Evolutionary conservation across 2,329 filamentous ascomycete genomes (phyloP).

Genomic region (Dendrostoma leiphaemia): DNA sequence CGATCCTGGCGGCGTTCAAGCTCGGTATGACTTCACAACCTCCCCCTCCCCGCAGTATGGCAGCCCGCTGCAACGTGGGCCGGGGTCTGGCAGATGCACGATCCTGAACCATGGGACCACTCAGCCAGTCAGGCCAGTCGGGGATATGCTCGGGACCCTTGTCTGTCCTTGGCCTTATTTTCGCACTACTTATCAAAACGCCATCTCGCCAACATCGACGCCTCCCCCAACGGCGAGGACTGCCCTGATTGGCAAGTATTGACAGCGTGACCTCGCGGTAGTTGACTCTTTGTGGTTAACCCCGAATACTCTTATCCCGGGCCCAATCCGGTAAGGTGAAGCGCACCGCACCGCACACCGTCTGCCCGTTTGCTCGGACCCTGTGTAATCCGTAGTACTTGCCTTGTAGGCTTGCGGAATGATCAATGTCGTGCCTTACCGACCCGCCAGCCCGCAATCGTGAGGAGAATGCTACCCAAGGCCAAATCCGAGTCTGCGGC

Average conservation of each 20-base stretch:
- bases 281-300: neutral
- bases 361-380: too few species aligned
- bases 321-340: neutral
- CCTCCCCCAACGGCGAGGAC: neutral
- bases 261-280: neutral
- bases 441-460: neutral
- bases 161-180: neutral
- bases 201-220: neutral
- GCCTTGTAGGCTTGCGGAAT: too few species aligned
- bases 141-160: too few species aligned
- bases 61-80: too few species aligned
- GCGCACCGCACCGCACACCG: too few species aligned
- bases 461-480: neutral
- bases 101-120: too few species aligned
- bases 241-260: neutral
- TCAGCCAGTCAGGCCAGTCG: too few species aligned
- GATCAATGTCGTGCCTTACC: too few species aligned
- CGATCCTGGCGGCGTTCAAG: neutral
- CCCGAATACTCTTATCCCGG: neutral
- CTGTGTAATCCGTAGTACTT: too few species aligned
- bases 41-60: too few species aligned
- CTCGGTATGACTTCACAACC: slow-evolving; percentile 1
- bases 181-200: neutral
- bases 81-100: too few species aligned
- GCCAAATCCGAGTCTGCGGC: neutral